Conservation (phyloP, 352 stramenopile species). For the Pythium myriotylum region DNA sequence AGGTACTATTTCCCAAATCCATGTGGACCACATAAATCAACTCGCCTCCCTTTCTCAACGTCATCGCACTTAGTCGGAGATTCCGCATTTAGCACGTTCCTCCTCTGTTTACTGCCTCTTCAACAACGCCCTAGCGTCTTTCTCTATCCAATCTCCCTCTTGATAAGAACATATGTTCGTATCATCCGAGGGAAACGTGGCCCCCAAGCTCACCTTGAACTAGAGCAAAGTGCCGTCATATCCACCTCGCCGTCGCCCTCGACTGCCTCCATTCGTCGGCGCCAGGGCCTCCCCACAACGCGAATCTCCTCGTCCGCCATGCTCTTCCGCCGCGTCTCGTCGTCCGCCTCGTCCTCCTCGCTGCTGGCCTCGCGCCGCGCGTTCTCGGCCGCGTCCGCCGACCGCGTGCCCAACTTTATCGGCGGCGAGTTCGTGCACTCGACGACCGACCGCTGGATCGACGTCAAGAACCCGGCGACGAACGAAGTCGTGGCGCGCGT, state of each 20-base stretch:
- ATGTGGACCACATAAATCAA: constrained; percentile 18
- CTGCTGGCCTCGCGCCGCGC: constrained; percentile 8
- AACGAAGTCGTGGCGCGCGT: constrained; percentile 88
- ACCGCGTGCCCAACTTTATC: constrained; percentile 86
- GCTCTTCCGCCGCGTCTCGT: constrained; percentile 23
- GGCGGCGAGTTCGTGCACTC: constrained; percentile 93
- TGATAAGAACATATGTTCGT: constrained; percentile 6
- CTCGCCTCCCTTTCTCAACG: constrained; percentile 2
- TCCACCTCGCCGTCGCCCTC: neutral
- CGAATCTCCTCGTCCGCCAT: constrained; percentile 18
- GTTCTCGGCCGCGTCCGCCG: constrained; percentile 20
- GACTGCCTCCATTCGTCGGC: constrained; percentile 8
- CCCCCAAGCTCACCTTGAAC: constrained; percentile 12
- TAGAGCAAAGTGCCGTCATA: constrained; percentile 20
- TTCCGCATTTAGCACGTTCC: neutral
- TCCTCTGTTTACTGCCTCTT: neutral
- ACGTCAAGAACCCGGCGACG: constrained; percentile 92
- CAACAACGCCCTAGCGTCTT: no score
- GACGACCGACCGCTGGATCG: constrained; percentile 91
- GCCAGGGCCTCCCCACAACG: neutral
- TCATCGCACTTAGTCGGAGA: constrained; percentile 23
- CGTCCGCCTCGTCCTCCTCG: constrained; percentile 7
- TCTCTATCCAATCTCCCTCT: neutral
- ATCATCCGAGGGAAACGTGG: neutral
- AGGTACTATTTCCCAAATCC: neutral